Conservation (phyloP, 2,329 filamentous ascomycete genomes). For the Aschersonia sp. region DNA sequence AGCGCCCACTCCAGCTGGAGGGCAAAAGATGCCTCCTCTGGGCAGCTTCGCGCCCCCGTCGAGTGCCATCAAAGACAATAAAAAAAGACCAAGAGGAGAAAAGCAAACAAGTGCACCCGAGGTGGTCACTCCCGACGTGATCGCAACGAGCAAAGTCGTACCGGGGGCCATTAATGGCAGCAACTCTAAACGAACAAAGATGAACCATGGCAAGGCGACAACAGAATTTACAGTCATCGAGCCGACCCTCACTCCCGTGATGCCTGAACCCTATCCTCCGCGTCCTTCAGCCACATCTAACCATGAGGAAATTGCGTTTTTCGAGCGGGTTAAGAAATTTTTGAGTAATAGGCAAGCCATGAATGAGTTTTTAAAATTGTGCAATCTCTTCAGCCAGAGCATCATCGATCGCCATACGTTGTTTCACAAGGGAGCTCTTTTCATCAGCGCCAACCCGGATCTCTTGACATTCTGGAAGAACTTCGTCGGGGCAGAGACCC, state of each 20-base stretch:
- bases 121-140: conserved; percentile 26
- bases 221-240: conserved; percentile 53
- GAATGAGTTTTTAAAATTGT: conserved; percentile 92
- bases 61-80: conserved; percentile 77
- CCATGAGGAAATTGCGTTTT: conserved; percentile 80
- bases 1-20: conserved; percentile 44
- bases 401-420: conserved; percentile 77
- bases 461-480: conserved; percentile 79
- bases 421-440: conserved; percentile 67
- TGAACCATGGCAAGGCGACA: conserved; percentile 51
- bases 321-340: conserved; percentile 92
- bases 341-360: conserved; percentile 85
- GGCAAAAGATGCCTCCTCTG: conserved; percentile 77
- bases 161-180: conserved; percentile 21
- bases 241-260: conserved; percentile 73
- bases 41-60: conserved; percentile 79
- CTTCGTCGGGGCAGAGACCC: conserved; percentile 65
- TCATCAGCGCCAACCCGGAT: conserved; percentile 79
- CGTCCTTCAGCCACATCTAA: conserved; percentile 58
- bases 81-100: conserved; percentile 62
- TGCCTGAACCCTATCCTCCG: conserved; percentile 76
- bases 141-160: conserved; percentile 18
- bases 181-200: conserved; percentile 52
- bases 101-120: conserved; percentile 35
- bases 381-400: conserved; percentile 88